Evolutionary conservation across 1,284 basidiomycete genomes (phyloP), one percentile per base, ranked within the genome.

Genomic region (Ustilago shanxiensis): DNA sequence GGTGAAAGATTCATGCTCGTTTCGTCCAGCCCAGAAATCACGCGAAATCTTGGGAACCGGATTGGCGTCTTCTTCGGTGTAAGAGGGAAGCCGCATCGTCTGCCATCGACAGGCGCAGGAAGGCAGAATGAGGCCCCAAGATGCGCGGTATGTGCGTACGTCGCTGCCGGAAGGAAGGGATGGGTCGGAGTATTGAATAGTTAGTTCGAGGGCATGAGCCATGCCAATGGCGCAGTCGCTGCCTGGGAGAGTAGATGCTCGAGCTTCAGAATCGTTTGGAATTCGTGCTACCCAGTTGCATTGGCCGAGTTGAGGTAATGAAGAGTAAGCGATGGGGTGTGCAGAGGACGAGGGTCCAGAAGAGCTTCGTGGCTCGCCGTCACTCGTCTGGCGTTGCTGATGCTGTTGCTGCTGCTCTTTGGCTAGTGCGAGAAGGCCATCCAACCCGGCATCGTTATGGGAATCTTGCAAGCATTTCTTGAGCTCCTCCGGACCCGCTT

Each of bases 201-300:
- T 55, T 14, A 79, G 66, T 39, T 79, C 77, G 35, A 79, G 58
- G 1, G 63, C 74, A 54, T 77, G 74, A 10, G 70, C 74, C 70
- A 77, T 72, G 5, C 49, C 39, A 28, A 77, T 77, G 13, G 74
- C 74, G 29, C 63, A 72, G 61, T 77, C 66, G 56, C 55, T 63
- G 13, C 74, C 74, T 0, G 74, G 70, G 8, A 77, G 37, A 7
- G 74, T 72, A 8, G 74, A 77, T 4, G 70, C 74, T 18, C 74
- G 53, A 2, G 71, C 76, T 33, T 70, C 73, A 6, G 70, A 45
- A 37, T 79, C 77, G 47, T 72, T 66, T 18, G 74, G 70, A 1
- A 79, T 66, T 5, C 77, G 66, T 7, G 70, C 70, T 11, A 79
- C 65, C 77, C 77, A 79, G 37, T 79, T 76, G 66, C 70, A 72